phyloP scores from a whole-genome alignment of 257 asterid species.

The Solanum habrochaites region DNA sequence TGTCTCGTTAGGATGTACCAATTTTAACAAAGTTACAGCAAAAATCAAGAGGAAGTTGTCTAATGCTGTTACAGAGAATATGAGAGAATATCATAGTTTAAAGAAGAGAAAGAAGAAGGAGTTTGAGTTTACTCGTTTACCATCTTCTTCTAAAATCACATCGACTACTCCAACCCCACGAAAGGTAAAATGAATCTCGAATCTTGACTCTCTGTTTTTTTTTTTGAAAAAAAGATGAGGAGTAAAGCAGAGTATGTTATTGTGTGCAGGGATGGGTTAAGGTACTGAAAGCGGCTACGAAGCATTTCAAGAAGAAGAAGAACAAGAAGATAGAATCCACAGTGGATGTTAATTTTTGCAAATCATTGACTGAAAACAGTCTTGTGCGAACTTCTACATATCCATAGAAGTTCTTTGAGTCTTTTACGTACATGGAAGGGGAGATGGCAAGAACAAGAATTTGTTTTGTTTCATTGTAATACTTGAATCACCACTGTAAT shows the following conservation, averaged over 20 bases:
- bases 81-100: constrained; percentile 23
- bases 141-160: constrained; percentile 19
- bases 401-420: background rate
- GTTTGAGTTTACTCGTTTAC: constrained; percentile 26
- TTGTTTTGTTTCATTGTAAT: background rate
- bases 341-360: background rate
- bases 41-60: constrained; percentile 47
- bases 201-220: background rate
- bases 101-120: constrained; percentile 28
- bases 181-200: constrained; percentile 21
- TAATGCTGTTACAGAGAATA: constrained; percentile 15
- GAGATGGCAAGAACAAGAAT: background rate
- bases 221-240: too few species aligned
- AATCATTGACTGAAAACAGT: background rate
- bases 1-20: background rate
- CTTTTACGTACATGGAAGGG: background rate
- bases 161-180: constrained; percentile 27
- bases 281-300: constrained; percentile 58
- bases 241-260: background rate
- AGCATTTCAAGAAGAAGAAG: constrained; percentile 72
- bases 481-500: background rate
- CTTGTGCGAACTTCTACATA: background rate
- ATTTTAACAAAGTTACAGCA: constrained; percentile 28
- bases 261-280: constrained; percentile 46
- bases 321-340: background rate